These are phyloP conservation scores for Cryptosporidium viatorum DNA, from an alignment of 169 alveolate species.

Conservation along the genomic window DNA sequence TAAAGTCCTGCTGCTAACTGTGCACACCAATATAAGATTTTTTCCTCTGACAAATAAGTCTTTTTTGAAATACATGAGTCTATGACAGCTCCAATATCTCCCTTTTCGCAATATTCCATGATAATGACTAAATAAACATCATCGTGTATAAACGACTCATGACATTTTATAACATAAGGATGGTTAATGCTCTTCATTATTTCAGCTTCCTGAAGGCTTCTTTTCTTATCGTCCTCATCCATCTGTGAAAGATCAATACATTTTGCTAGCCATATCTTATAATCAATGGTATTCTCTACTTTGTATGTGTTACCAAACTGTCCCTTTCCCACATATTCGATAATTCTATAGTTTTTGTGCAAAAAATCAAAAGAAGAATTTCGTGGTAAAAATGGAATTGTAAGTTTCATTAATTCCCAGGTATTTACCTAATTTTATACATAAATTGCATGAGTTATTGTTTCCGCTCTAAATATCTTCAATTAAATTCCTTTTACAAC, in stretches of 20 bases:
- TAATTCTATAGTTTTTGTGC: slow-evolving; percentile 47
- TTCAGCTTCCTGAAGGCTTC: slow-evolving; percentile 82
- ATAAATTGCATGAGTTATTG: not conserved
- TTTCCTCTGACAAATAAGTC: slow-evolving; percentile 86
- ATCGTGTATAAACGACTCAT: slow-evolving; percentile 83
- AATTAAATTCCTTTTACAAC: not conserved
- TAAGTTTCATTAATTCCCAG: slow-evolving; percentile 43
- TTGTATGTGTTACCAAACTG: slow-evolving; percentile 70
- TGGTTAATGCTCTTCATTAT: slow-evolving; percentile 84
- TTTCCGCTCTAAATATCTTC: not conserved
- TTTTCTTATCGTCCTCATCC: slow-evolving; percentile 72
- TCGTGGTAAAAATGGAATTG: slow-evolving; percentile 66
- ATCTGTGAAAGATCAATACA: slow-evolving; percentile 75
- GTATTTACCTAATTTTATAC: not conserved
- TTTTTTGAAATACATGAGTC: slow-evolving; percentile 81
- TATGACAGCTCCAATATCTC: slow-evolving; percentile 85
- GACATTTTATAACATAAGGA: slow-evolving; percentile 87
- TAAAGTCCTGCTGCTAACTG: slow-evolving; percentile 86
- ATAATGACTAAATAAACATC: slow-evolving; percentile 84
- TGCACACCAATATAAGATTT: slow-evolving; percentile 88
- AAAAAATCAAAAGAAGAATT: slow-evolving; percentile 72
- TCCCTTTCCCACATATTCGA: slow-evolving; percentile 72
- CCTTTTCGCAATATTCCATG: slow-evolving; percentile 88
- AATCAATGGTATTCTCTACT: slow-evolving; percentile 50
- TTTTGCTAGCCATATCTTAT: slow-evolving; percentile 71